phyloP scores from a whole-genome alignment of 2,329 filamentous ascomycete genomes.

The Fusarium anthophilum region DNA sequence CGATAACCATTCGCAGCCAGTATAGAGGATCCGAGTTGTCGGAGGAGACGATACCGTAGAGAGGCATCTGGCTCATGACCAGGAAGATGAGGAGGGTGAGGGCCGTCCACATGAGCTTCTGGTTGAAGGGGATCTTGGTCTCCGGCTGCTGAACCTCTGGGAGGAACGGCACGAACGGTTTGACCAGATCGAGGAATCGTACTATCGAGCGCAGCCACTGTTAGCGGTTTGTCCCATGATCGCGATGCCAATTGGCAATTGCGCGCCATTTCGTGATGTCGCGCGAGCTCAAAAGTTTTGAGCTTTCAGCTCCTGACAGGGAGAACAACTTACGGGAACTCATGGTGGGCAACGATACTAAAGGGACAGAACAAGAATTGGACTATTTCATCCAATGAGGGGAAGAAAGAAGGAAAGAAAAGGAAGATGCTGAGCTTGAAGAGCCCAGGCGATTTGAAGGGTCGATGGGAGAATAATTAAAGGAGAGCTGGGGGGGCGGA shows the following conservation, averaged over 20 bases:
- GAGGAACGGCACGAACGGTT: conserved; percentile 99
- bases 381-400: conserved; percentile 52
- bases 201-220: conserved; percentile 63
- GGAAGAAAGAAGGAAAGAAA: conserved; percentile 48
- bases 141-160: conserved; percentile 98
- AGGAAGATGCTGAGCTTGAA: conserved; percentile 50
- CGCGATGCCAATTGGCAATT: conserved; percentile 37
- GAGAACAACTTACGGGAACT: conserved; percentile 61
- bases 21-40: conserved; percentile 98
- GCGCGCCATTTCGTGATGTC: conserved; percentile 32
- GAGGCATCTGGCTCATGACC: conserved; percentile 99
- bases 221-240: conserved; percentile 40
- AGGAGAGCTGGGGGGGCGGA: conserved; percentile 49
- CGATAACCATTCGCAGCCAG: conserved; percentile 99
- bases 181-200: conserved; percentile 99
- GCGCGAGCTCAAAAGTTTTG: conserved; percentile 26
- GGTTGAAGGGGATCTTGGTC: conserved; percentile 99
- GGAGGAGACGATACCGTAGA: conserved; percentile 99
- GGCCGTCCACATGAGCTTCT: conserved; percentile 95
- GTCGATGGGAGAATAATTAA: conserved; percentile 47
- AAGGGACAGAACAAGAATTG: conserved; percentile 50
- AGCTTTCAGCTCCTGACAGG: conserved; percentile 29
- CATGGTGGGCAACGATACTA: conserved; percentile 57
- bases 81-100: conserved; percentile 97
- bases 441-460: conserved; percentile 49